Conservation (phyloP, 768 basidiomycete species). For the Flagelloscypha sp. region DNA sequence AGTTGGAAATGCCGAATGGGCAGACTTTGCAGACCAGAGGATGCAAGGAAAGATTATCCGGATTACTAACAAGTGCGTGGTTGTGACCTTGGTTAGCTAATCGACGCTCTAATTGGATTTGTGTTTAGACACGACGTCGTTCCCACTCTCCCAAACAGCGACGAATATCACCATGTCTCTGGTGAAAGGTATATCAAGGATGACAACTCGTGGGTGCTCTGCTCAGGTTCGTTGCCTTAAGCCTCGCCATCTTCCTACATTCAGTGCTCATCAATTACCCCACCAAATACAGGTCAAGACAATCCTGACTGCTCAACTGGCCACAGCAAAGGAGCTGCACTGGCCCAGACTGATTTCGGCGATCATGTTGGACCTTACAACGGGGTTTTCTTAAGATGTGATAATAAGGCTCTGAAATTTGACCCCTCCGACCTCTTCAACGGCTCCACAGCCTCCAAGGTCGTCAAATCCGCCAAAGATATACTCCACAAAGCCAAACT, state of each 20-base stretch:
- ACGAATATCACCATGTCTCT: constrained; percentile 38
- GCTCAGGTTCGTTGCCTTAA: constrained; percentile 10
- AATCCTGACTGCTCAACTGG: constrained; percentile 16
- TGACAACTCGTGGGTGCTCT: constrained; percentile 13
- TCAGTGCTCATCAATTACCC: not conserved
- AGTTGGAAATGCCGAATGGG: constrained; percentile 51
- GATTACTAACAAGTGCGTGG: constrained; percentile 41
- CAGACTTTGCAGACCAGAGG: constrained; percentile 43
- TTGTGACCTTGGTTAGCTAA: not conserved
- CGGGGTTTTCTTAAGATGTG: no score
- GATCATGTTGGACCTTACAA: constrained; percentile 21
- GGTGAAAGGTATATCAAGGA: constrained; percentile 22
- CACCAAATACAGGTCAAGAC: constrained; percentile 13
- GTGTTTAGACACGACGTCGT: constrained; percentile 24
- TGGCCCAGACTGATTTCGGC: constrained; percentile 9
- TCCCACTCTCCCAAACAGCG: constrained; percentile 28
- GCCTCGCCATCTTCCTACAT: no score
- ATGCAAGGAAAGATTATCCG: constrained; percentile 31
- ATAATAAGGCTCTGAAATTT: no score
- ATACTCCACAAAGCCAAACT: no score
- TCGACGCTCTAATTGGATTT: not conserved
- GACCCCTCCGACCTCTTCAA: no score
- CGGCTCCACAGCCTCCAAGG: no score
- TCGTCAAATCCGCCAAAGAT: no score
- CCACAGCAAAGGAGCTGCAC: constrained; percentile 14